These are phyloP conservation scores for Jaapia argillacea DNA, from an alignment of 768 basidiomycete species.

Conservation along the genomic window DNA sequence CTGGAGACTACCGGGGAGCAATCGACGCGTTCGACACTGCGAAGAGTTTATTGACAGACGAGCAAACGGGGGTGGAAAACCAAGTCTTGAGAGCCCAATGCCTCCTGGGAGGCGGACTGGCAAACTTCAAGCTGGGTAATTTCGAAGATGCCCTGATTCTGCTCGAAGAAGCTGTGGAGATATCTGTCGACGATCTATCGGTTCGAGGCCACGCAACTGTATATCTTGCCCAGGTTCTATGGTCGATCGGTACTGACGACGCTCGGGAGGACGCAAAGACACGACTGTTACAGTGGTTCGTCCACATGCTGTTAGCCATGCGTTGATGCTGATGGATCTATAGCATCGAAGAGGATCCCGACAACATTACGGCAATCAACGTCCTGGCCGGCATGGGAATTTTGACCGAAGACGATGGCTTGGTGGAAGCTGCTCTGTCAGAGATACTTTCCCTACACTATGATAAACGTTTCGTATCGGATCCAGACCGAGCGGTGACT, in stretches of 20 bases:
- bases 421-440: constrained; percentile 80
- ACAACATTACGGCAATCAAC: constrained; percentile 74
- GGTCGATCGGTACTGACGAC: constrained; percentile 72
- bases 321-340: constrained; percentile 2
- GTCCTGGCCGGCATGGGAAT: constrained; percentile 87
- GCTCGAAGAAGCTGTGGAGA: constrained; percentile 60
- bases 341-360: constrained; percentile 71
- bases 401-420: constrained; percentile 62
- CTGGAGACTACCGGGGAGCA: constrained; percentile 47
- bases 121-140: constrained; percentile 55
- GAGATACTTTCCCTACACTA: constrained; percentile 67
- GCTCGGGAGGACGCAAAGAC: constrained; percentile 68
- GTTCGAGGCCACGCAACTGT: constrained; percentile 65
- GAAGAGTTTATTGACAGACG: constrained; percentile 47
- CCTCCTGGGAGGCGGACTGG: constrained; percentile 64
- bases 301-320: not conserved
- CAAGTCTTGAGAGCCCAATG: constrained; percentile 47
- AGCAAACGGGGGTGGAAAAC: constrained; percentile 22
- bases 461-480: constrained; percentile 54
- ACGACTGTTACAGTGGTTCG: constrained; percentile 76
- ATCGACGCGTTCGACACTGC: constrained; percentile 64
- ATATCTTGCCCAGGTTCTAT: constrained; percentile 76
- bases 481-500: constrained; percentile 60
- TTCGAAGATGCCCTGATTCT: constrained; percentile 49
- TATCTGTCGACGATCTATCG: constrained; percentile 34